These are phyloP conservation scores for Trichophyton schoenleinii DNA, from an alignment of 2,329 filamentous ascomycete species.

Conservation along the genomic window DNA sequence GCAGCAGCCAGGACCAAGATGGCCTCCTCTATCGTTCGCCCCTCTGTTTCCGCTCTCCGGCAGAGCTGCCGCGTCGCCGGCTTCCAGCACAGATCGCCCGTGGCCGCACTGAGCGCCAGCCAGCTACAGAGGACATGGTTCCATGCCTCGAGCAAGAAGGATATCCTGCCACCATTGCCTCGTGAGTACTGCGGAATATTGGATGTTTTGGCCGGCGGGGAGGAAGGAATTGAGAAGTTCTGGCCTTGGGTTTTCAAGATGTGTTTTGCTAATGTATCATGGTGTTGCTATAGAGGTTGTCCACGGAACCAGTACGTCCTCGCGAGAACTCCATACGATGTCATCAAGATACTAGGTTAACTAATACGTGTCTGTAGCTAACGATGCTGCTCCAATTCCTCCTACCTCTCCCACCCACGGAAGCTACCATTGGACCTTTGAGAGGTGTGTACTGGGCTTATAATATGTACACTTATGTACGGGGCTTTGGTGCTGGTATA, in stretches of 20 bases:
- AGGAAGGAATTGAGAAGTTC: not conserved
- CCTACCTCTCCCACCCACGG: conserved; percentile 64
- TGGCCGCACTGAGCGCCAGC: conserved; percentile 13
- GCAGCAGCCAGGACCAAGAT: conserved; percentile 16
- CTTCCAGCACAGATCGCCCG: conserved; percentile 15
- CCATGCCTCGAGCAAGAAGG: conserved; percentile 65
- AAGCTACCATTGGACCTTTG: conserved; percentile 97
- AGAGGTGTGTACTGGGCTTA: conserved; percentile 42
- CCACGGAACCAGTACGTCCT: conserved; percentile 55
- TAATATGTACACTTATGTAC: not conserved
- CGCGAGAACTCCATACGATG: not conserved
- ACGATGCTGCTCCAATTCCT: conserved; percentile 71
- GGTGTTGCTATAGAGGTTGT: conserved; percentile 50
- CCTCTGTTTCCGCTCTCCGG: conserved; percentile 24
- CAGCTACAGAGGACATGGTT: conserved; percentile 41
- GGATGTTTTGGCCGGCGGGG: not conserved
- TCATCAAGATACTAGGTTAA: not conserved
- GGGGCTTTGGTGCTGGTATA: too few species aligned
- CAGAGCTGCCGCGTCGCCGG: conserved; percentile 19
- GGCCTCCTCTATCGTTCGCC: conserved; percentile 30
- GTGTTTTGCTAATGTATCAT: conserved; percentile 33
- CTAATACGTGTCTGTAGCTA: conserved; percentile 43
- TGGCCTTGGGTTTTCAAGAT: not conserved
- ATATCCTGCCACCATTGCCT: conserved; percentile 70
- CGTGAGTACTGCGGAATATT: conserved; percentile 46